Conservation (phyloP, 352 stramenopile genomes). For the Thraustotheca clavata region DNA sequence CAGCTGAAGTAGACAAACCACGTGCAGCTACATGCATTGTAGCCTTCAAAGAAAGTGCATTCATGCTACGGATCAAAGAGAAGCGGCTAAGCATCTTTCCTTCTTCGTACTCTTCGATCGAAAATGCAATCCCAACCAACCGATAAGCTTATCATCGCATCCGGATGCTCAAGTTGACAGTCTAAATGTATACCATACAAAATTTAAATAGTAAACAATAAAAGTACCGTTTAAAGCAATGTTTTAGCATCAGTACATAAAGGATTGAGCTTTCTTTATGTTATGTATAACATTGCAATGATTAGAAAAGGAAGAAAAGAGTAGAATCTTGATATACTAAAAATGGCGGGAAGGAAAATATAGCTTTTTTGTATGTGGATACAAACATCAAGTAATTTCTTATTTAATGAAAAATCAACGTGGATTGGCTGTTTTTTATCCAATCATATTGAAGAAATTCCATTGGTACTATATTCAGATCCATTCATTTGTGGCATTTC, state of each 20-base stretch:
- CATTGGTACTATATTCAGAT: constrained; percentile 16
- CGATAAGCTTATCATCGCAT: constrained; percentile 9
- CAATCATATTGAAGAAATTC: background rate
- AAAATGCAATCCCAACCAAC: constrained; percentile 14
- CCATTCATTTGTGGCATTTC: constrained; percentile 21
- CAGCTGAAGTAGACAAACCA: constrained; percentile 17
- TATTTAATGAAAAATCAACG: background rate
- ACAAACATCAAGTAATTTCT: background rate
- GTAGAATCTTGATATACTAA: too few relatives aligned
- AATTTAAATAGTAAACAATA: too few relatives aligned
- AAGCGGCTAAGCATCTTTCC: constrained; percentile 21
- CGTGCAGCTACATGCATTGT: background rate
- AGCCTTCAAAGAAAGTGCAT: constrained; percentile 8
- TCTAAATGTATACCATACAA: background rate
- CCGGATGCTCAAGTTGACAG: background rate
- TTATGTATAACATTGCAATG: too few relatives aligned
- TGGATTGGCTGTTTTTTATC: constrained; percentile 7
- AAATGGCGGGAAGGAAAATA: too few relatives aligned
- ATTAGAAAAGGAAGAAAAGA: too few relatives aligned
- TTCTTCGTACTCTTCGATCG: background rate
- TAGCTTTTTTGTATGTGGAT: too few relatives aligned
- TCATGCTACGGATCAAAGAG: constrained; percentile 16
- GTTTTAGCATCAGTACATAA: too few relatives aligned
- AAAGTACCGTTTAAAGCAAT: too few relatives aligned
- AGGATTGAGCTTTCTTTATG: too few relatives aligned